Base-by-base conservation (phyloP, 768 basidiomycete species). In the Lenzites betulinus region DNA sequence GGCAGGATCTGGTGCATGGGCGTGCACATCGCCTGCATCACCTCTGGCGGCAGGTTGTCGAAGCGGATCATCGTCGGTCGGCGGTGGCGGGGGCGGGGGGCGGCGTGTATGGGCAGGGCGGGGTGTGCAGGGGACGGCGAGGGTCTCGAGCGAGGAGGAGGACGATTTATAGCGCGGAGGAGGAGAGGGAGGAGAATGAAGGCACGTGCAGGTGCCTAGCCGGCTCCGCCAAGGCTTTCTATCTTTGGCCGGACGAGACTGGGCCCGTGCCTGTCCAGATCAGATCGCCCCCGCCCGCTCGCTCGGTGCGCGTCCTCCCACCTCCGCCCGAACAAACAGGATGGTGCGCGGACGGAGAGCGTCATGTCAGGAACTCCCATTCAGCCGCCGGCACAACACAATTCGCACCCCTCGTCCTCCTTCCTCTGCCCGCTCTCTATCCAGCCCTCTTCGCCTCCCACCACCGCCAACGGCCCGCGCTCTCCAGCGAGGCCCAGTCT, bases 1-100 rank as follows among this genome's bases (percentile, higher is more conserved):
- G 73, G 33, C 81, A 90, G 77, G 68, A 92, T 83, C 64, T 82
- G 81, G 74, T 92, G 89, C 90, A 92, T 90, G 0, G 90, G 90
- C 0, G 89, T 92, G 76, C 89, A 90, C 85, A 92, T 89, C 7
- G 90, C 86, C 71, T 90, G 87, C 81, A 88, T 84, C 50, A 91
- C 87, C 67, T 90, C 89, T 28, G 85, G 83, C 13, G 89, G 80
- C 62, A 91, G 76, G 56, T 79, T 82, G 71, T 91, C 89, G 79
- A 91, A 90, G 54, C 89, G 84, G 70, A 92, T 91, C 89, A 91
- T 91, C 54, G 64, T 59, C 33, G 61, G 49, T 22, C 30, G 30
- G 30, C 23, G 52, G 16, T 1, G 20, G 42, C 20, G 43, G 1
- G 12, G 30, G n/a, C 22, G 43, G 36, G 26, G 36, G 12, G 15